Evolutionary conservation across 2,329 filamentous ascomycete genomes (phyloP), one percentile per base, ranked within the genome.

Genomic region (Talaromyces sp.): DNA sequence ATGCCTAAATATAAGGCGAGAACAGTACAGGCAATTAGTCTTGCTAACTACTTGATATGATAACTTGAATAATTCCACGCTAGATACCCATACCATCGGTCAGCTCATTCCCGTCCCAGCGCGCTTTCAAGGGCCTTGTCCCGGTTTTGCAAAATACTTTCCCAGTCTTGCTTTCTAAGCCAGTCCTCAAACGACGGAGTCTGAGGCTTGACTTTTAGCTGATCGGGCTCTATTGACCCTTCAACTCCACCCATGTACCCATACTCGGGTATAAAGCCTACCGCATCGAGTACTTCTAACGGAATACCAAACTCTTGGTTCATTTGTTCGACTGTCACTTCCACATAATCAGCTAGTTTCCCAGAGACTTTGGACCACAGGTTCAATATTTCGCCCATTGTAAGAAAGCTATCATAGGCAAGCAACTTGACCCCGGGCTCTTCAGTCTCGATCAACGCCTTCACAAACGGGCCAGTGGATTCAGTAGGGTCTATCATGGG

Each of bases 211-310:
- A 36, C 39, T 49, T 61, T 79, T 62, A 82, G 61, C 55, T 81
- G 70, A 11, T 57, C 22, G 0, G 80, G 78, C 25, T 74, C 69
- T 28, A 81, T 75, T 3, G 75, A 58, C 1, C 55, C 70, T 1
- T 70, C 64, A n/a, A 77, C 42, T 0, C 78, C 78, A 5, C 71
- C 77, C 60, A 73, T 75, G 55, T 79, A 83, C 2, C 74, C 75
- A 61, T 71, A 78, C 59, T 81, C 78, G 0, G 63, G 55, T 67
- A 52, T 78, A 59, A 36, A 74, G 77, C 0, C 67, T 7, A 71
- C 64, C 0, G 69, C 74, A 22, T 79, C 70, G 8, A 80, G 63
- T 1, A 79, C 63, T 60, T 82, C 69, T 57, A 65, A 55, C 2
- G 71, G 70, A 13, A 73, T 57, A 0, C 62, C 63, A 8, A 62